Percentiles rank a stretch among this genome's conserved stretches.
These are phyloP conservation scores for Lavandula angustifolia DNA, from an alignment of 257 asterid species.

Conservation along the genomic window DNA sequence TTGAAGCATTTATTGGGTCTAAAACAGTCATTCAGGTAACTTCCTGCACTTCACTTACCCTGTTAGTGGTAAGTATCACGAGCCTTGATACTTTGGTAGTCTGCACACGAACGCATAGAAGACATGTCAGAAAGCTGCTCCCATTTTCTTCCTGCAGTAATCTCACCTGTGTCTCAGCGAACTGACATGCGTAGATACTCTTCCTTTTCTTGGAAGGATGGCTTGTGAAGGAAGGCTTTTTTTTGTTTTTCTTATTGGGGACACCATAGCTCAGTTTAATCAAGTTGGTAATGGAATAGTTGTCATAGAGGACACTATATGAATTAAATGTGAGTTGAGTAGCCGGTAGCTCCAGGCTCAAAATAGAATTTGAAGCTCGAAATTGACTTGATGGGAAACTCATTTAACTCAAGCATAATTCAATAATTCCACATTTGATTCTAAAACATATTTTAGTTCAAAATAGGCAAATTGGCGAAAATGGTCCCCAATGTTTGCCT, in stretches of 20 bases:
- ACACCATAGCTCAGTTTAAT: not conserved
- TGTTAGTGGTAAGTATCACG: not conserved
- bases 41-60: slow-evolving; percentile 4
- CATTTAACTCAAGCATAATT: no score
- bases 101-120: not conserved
- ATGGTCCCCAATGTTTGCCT: no score
- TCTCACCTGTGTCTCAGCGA: not conserved
- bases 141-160: slow-evolving; percentile 2
- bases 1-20: slow-evolving; percentile 92
- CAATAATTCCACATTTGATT: no score
- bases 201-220: not conserved
- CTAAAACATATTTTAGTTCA: no score
- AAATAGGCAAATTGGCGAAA: no score
- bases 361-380: no score
- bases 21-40: slow-evolving; percentile 89
- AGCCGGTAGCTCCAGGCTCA: no score
- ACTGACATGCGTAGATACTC: slow-evolving; percentile 8
- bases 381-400: no score
- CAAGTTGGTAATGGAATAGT: not conserved
- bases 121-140: not conserved
- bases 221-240: not conserved
- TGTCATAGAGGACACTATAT: not conserved
- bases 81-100: not conserved
- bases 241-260: not conserved
- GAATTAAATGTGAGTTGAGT: no score